Base-by-base conservation (phyloP, 345 rosid genomes). In the Gossypioides kirkii region DNA sequence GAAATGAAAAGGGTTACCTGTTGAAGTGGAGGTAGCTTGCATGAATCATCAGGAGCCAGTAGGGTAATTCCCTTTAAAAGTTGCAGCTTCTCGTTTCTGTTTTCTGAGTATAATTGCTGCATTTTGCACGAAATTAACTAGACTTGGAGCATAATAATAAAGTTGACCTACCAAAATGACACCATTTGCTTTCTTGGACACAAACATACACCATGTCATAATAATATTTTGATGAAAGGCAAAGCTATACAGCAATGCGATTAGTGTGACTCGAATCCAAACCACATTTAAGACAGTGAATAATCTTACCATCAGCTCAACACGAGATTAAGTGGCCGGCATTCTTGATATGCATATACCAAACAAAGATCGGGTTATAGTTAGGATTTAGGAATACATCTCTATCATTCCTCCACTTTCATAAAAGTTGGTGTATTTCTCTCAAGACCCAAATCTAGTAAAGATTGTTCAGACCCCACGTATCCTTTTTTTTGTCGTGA, bases 41-140 rank as follows among this genome's bases (percentile, higher is more conserved):
- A 77, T 0, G 79, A 73, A 52, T 88, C 89, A 13, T 83, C 84
- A 10, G 20, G 70, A 50, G 8, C 87, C 6, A 5, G 94, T 2
- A 88, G 54, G 25, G 85, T 89, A 20, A 90, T 17, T 45, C 93
- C 97, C 66, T 81, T 78, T 18, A 94, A 72, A 47, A 94, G 86
- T 64, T 94, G 97, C 47, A 87, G 49, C 71, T 94, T 94, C 83
- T 90, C 83, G 49, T 76, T 73, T 85, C 97, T 89, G 49, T 90
- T 92, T 28, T 85, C 81, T 4, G 79, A 66, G 76, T 88, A 91
- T 65, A 90, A 61, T 78, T 82, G 83, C 97, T 92, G 89, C 84
- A 73, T 55, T 63, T 4, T 26, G 58, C 42, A 68, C 10, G 43
- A 73, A 61, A 70, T 18, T 55, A 46, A 55, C 16, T 43, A 62